Percentiles rank a stretch among this genome's conserved stretches.
phyloP scores from a whole-genome alignment of 2,329 filamentous ascomycete species.

The Helminthosporium solani region DNA sequence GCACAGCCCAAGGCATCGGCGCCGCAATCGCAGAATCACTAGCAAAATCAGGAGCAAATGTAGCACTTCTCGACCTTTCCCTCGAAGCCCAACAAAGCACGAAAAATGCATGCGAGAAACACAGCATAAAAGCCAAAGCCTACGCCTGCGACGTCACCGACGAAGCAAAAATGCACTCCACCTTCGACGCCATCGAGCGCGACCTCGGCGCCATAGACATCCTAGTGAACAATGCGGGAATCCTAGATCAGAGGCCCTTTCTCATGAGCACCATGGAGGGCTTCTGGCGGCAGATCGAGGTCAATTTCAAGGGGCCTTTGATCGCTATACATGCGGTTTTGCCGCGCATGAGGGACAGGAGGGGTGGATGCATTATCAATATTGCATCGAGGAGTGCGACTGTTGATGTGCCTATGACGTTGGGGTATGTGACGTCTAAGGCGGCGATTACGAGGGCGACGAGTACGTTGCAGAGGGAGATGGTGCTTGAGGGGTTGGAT shows the following conservation, averaged over 20 bases:
- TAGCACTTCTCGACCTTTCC: constrained; percentile 30
- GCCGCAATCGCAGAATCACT: constrained; percentile 30
- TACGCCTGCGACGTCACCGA: constrained; percentile 29
- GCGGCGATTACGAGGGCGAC: constrained; percentile 32
- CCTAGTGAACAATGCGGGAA: constrained; percentile 33
- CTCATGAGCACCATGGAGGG: constrained; percentile 27
- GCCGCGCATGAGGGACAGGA: constrained; percentile 23
- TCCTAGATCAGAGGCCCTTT: constrained; percentile 27
- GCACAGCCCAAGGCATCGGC: constrained; percentile 31
- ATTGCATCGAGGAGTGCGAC: constrained; percentile 32
- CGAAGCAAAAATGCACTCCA: constrained; percentile 10
- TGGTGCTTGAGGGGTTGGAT: constrained; percentile 29
- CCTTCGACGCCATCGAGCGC: constrained; percentile 19
- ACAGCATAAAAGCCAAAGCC: constrained; percentile 20
- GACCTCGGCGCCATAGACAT: constrained; percentile 27
- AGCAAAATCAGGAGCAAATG: constrained; percentile 26
- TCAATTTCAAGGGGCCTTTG: constrained; percentile 35
- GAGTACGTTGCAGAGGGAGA: constrained; percentile 33
- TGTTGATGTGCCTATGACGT: constrained; percentile 34
- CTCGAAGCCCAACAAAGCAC: constrained; percentile 19
- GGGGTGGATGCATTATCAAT: constrained; percentile 34
- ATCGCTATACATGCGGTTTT: constrained; percentile 28
- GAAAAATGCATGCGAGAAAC: constrained; percentile 21
- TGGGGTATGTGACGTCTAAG: constrained; percentile 32
- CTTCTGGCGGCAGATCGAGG: constrained; percentile 35